Conservation (phyloP, 2,329 filamentous ascomycete species). For the Aschersonia sp. region DNA sequence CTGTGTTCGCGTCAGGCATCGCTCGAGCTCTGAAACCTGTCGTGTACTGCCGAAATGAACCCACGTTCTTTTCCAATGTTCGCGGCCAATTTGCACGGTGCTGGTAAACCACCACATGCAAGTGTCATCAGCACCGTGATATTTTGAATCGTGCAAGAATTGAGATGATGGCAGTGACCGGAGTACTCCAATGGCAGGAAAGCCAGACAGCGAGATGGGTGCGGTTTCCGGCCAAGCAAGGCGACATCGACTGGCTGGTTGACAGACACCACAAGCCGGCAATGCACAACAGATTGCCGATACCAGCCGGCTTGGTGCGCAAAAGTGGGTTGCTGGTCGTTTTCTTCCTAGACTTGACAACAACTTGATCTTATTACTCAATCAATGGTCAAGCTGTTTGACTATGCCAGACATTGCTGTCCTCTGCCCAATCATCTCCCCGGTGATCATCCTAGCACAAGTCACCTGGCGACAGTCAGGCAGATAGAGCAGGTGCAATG, state of each 20-base stretch:
- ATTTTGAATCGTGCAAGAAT: too few species aligned
- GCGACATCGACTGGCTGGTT: background rate
- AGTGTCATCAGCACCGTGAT: too few species aligned
- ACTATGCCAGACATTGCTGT: too few species aligned
- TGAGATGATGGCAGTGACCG: too few species aligned
- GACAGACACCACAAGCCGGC: background rate
- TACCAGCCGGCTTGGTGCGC: constrained; percentile 3
- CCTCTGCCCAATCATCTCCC: too few species aligned
- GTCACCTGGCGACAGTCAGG: background rate
- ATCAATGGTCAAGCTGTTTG: background rate
- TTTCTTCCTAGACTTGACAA: constrained; percentile 1
- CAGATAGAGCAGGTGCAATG: background rate
- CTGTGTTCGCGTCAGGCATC: constrained; percentile 6
- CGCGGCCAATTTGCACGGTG: too few species aligned
- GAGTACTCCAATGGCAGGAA: too few species aligned
- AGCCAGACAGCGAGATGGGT: too few species aligned
- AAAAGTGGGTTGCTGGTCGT: constrained; percentile 4
- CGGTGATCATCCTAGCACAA: background rate
- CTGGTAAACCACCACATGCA: too few species aligned
- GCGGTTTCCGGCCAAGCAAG: too few species aligned
- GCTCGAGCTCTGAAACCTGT: background rate
- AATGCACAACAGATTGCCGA: constrained; percentile 1
- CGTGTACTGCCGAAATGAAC: too few species aligned
- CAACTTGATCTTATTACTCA: constrained; percentile 1
- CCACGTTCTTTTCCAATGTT: too few species aligned